Conservation (phyloP, 768 basidiomycete species). For the Rhizopogon roseolus region DNA sequence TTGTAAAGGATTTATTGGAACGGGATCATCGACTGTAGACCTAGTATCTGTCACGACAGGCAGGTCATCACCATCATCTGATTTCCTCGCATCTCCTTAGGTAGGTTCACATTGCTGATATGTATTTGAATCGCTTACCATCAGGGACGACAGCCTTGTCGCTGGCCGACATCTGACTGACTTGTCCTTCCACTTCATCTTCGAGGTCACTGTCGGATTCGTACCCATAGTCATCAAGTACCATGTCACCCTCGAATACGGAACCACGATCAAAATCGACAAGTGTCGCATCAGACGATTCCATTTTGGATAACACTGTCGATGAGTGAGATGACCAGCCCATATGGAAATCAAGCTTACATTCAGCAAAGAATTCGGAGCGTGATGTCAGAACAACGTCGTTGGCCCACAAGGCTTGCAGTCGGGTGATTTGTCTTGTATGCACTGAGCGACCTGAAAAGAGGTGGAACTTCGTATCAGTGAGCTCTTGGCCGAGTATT, state of each 20-base stretch:
- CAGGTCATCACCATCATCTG: not conserved
- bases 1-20: not conserved
- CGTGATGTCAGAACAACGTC: constrained; percentile 18
- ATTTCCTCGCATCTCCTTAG: constrained; percentile 8
- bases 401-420: constrained; percentile 23
- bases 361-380: constrained; percentile 23
- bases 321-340: not conserved
- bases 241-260: constrained; percentile 3
- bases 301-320: constrained; percentile 12
- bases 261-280: constrained; percentile 10
- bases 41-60: constrained; percentile 3
- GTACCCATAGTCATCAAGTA: constrained; percentile 23
- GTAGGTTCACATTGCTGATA: not conserved
- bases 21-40: not conserved
- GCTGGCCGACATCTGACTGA: not conserved
- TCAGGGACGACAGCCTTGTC: not conserved
- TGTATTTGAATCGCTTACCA: not conserved
- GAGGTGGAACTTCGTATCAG: constrained; percentile 27
- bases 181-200: constrained; percentile 8
- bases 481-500: constrained; percentile 20
- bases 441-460: constrained; percentile 16
- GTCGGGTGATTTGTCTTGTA: constrained; percentile 9
- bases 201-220: constrained; percentile 32
- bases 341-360: constrained; percentile 8
- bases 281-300: constrained; percentile 8